Percentiles rank a stretch among this genome's conserved stretches.
phyloP scores from a whole-genome alignment of 1,284 basidiomycete genomes.

The Chondrostereum purpureum region DNA sequence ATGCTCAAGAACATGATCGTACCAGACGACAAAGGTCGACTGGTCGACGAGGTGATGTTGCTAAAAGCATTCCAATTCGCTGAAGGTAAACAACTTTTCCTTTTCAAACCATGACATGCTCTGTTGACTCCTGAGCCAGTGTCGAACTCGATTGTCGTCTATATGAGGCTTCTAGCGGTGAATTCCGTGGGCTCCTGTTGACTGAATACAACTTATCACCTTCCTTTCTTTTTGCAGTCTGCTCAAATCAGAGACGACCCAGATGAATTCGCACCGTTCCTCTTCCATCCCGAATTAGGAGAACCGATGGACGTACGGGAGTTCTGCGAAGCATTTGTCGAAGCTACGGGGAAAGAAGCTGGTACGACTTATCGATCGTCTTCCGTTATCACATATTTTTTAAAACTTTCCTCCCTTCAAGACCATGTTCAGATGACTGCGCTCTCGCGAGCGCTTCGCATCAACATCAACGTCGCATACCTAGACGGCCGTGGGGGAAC shows the following conservation, averaged over 20 bases:
- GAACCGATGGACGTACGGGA: conserved; percentile 50
- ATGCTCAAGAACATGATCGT: conserved; percentile 37
- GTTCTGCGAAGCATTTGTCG: conserved; percentile 76
- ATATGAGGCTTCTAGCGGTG: conserved; percentile 70
- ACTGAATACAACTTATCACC: not conserved
- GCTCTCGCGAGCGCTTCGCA: conserved; percentile 59
- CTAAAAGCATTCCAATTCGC: conserved; percentile 50
- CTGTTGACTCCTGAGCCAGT: conserved; percentile 36
- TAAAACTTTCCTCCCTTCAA: conserved; percentile 17
- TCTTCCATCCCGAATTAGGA: conserved; percentile 68
- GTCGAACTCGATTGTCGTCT: conserved; percentile 69
- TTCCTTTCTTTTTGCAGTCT: conserved; percentile 31
- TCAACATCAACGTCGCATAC: conserved; percentile 75
- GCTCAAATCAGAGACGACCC: conserved; percentile 70
- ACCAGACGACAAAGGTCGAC: conserved; percentile 27
- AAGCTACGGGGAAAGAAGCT: conserved; percentile 78
- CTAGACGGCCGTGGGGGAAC: conserved; percentile 52
- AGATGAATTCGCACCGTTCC: conserved; percentile 63
- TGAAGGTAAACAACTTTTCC: conserved; percentile 50
- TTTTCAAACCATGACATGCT: too few relatives aligned
- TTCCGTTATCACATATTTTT: conserved; percentile 3
- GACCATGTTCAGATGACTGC: conserved; percentile 85
- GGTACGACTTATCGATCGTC: conserved; percentile 30
- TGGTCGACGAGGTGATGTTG: conserved; percentile 33
- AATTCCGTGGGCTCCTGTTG: conserved; percentile 10